Base-by-base conservation (phyloP, 2,329 filamentous ascomycete genomes). In the Tothia fuscella region DNA sequence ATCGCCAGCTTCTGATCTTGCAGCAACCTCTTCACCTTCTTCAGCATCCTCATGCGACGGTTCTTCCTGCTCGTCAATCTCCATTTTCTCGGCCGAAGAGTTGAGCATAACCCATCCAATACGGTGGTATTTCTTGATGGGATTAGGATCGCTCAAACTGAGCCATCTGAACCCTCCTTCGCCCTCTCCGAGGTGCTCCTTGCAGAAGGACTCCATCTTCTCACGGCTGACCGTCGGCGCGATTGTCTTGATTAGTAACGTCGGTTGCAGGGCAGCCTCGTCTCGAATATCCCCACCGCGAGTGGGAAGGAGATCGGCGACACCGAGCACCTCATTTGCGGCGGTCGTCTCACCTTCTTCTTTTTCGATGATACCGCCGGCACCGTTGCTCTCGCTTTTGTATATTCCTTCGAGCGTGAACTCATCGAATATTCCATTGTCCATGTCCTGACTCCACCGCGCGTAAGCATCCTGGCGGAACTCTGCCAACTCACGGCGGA, bases 51-150 rank as follows among this genome's bases (percentile, higher is more conserved):
- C 80, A 37, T 86, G 81, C 49, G 82, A 78, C 10, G 74, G 73
- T 50, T 91, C 82, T n/a, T 74, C 71, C 47, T 80, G 72, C 51
- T 93, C 84, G 46, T 79, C 66, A 10, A 21, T 29, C 10, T 78
- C 70, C 35, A 73, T 67, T 5, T 71, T 64, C 17, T 72, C 68
- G 1, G 81, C 71, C 12, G 77, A 77, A 13, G 86, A 82, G 54
- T 96, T 82, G 7, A 98, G 72, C 73, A 96, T 91, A 46, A 98
- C 93, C 89, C 93, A 98, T 17, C 91, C 91, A 60, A 98, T 96
- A 17, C 91, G 81, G 57, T 98, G 91, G 55, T 88, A 98, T 48
- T 93, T 82, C 65, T 98, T 98, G 54, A 86, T 82, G 2, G 91
- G 91, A 56, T 98, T 98, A 0, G 91, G 91, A 53, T 98, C 91